phyloP scores from a whole-genome alignment of 352 stramenopile genomes.

The Elongisporangium senticosum region DNA sequence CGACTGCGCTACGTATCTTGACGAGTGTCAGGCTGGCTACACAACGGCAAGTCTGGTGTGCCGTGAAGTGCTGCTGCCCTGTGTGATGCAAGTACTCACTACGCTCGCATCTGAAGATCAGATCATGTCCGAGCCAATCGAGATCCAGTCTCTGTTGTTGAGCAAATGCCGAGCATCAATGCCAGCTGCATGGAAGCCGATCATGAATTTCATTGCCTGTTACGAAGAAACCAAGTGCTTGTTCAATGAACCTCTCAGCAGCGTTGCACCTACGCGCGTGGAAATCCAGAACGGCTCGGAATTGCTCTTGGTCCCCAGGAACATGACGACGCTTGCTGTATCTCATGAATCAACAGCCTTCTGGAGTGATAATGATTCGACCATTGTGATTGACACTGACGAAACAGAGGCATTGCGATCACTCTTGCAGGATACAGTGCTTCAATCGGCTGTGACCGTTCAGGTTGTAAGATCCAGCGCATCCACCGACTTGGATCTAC shows the following conservation, averaged over 20 bases:
- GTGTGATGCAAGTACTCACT: slow-evolving; percentile 3
- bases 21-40: slow-evolving; percentile 1
- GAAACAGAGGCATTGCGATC: background rate
- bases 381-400: background rate
- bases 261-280: slow-evolving; percentile 1
- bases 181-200: slow-evolving; percentile 1
- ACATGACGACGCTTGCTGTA: slow-evolving; percentile 1
- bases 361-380: background rate
- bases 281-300: slow-evolving; percentile 1
- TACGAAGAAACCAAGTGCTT: slow-evolving; percentile 5
- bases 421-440: background rate
- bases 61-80: slow-evolving; percentile 8
- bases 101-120: background rate
- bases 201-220: slow-evolving; percentile 13
- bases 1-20: slow-evolving; percentile 1
- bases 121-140: background rate
- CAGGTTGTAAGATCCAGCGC: background rate
- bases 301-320: background rate
- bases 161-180: slow-evolving; percentile 2
- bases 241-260: slow-evolving; percentile 3
- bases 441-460: background rate
- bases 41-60: slow-evolving; percentile 8
- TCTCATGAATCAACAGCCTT: background rate
- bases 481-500: background rate
- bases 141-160: background rate